Evolutionary conservation across 352 stramenopile genomes (phyloP).

Genomic region (Pythium sukuiense): DNA sequence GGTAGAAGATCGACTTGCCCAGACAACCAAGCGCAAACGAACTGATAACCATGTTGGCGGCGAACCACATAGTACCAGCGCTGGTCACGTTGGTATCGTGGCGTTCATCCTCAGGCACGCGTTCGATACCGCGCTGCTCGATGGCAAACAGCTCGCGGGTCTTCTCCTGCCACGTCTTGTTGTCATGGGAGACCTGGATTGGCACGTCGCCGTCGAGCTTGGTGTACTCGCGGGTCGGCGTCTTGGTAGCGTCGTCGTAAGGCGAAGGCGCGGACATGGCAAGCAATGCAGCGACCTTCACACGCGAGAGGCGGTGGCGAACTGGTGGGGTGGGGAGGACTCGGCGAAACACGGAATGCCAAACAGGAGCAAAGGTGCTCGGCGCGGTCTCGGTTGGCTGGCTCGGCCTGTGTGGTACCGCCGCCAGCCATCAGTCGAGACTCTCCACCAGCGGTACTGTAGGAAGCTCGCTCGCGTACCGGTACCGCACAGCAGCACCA

Average conservation of each 20-base stretch:
- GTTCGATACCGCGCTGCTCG: slow-evolving; percentile 47
- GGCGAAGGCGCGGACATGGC: slow-evolving; percentile 9
- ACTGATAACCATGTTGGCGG: slow-evolving; percentile 50
- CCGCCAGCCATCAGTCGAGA: background rate
- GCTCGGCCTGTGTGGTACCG: background rate
- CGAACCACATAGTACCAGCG: slow-evolving; percentile 46
- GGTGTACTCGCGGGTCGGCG: slow-evolving; percentile 22
- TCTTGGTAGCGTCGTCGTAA: slow-evolving; percentile 13
- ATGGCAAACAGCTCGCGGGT: slow-evolving; percentile 35
- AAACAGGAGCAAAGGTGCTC: background rate
- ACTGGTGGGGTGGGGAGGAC: background rate
- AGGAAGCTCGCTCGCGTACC: background rate
- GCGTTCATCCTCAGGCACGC: slow-evolving; percentile 46
- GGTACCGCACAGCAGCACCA: background rate
- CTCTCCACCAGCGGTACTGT: background rate
- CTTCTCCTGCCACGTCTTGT: slow-evolving; percentile 21
- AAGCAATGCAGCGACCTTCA: background rate
- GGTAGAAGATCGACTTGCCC: slow-evolving; percentile 46
- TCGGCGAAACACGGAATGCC: slow-evolving; percentile 16
- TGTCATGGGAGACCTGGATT: background rate
- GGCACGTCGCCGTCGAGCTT: slow-evolving; percentile 30
- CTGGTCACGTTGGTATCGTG: slow-evolving; percentile 42
- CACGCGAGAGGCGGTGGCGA: background rate
- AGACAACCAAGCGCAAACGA: slow-evolving; percentile 45
- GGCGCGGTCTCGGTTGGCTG: too few relatives aligned